Evolutionary conservation across 805 yeast species (phyloP).

Genomic region (Wickerhamiella galacta): DNA sequence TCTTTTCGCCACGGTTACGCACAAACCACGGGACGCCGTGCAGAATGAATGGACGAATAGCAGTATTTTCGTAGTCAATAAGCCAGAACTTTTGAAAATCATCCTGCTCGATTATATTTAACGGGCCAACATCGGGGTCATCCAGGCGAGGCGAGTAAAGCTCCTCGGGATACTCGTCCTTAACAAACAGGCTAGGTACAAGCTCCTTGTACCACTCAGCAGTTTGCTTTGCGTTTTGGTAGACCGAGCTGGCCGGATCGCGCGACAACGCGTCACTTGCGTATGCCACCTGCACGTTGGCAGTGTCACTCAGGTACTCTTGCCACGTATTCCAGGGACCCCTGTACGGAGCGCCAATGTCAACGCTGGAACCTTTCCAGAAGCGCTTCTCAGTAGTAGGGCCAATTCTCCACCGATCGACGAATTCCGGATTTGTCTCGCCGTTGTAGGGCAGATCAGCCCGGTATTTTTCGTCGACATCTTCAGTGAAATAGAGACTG

Average conservation of each 20-base stretch:
- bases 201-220: slow-evolving; percentile 43
- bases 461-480: slow-evolving; percentile 34
- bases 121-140: slow-evolving; percentile 79
- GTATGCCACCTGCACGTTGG: slow-evolving; percentile 47
- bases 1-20: slow-evolving; percentile 75
- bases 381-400: slow-evolving; percentile 70
- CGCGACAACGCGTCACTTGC: slow-evolving; percentile 37
- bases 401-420: slow-evolving; percentile 74
- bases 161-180: slow-evolving; percentile 33
- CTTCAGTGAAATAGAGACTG: slow-evolving; percentile 63
- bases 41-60: slow-evolving; percentile 67
- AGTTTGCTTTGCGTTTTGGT: slow-evolving; percentile 22
- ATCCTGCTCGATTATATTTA: slow-evolving; percentile 45
- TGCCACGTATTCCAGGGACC: slow-evolving; percentile 74
- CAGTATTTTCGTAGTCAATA: slow-evolving; percentile 68
- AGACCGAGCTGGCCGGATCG: slow-evolving; percentile 30
- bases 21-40: slow-evolving; percentile 70
- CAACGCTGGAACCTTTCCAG: slow-evolving; percentile 48
- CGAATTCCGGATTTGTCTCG: slow-evolving; percentile 37
- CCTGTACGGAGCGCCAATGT: slow-evolving; percentile 30
- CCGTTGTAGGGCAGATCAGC: slow-evolving; percentile 37
- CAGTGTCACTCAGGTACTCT: slow-evolving; percentile 48
- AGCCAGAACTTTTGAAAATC: slow-evolving; percentile 29
- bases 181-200: slow-evolving; percentile 40
- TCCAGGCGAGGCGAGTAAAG: slow-evolving; percentile 56